Percentiles rank a stretch among this genome's conserved stretches.
phyloP scores from a whole-genome alignment of 2,329 filamentous ascomycete genomes.

The Parafenestella ontariensis region DNA sequence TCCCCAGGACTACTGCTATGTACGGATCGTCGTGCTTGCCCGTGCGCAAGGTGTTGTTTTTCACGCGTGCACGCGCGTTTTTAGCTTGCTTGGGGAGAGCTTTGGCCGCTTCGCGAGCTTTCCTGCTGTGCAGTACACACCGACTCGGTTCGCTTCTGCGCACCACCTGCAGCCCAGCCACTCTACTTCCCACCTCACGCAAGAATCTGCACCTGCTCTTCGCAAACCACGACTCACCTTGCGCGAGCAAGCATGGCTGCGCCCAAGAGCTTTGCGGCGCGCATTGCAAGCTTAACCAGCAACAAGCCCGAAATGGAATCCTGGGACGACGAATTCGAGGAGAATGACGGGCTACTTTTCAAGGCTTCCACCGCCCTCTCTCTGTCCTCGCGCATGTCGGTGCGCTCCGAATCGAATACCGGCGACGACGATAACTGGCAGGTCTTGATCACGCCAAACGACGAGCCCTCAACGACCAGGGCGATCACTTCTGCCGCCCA shows the following conservation, averaged over 20 bases:
- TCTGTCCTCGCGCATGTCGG: slow-evolving; percentile 82
- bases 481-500: slow-evolving; percentile 83
- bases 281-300: slow-evolving; percentile 56
- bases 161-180: slow-evolving; percentile 15
- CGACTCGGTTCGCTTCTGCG: not conserved
- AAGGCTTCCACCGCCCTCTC: slow-evolving; percentile 75
- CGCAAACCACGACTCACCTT: slow-evolving; percentile 24
- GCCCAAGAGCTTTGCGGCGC: slow-evolving; percentile 47
- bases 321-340: slow-evolving; percentile 64
- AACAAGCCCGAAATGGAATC: slow-evolving; percentile 70
- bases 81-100: no score
- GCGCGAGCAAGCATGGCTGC: slow-evolving; percentile 35
- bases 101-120: no score
- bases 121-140: no score
- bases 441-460: slow-evolving; percentile 81
- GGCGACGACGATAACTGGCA: slow-evolving; percentile 92
- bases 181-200: slow-evolving; percentile 14
- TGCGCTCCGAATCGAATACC: slow-evolving; percentile 77
- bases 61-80: no score
- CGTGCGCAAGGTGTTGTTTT: no score
- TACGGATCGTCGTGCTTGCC: no score
- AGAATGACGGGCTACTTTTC: slow-evolving; percentile 69
- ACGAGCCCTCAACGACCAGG: slow-evolving; percentile 81
- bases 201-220: slow-evolving; percentile 6
- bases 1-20: not conserved